Base-by-base conservation (phyloP, 129 eudicot genomes). In the Flaveria sonorensis region DNA sequence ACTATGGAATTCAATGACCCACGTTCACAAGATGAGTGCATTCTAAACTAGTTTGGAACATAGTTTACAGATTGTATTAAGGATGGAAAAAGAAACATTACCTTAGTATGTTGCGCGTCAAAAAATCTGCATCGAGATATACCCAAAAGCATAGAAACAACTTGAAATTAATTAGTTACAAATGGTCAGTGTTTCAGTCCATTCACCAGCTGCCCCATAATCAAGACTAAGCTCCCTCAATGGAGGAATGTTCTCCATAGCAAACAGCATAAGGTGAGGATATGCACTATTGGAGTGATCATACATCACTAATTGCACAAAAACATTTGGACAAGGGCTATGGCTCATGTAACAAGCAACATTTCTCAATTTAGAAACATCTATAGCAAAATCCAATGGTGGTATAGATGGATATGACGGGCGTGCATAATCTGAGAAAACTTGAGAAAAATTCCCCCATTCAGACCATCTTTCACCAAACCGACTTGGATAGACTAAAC, bases 241-340 rank as follows among this genome's bases (percentile, higher is more conserved):
- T 18, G 96, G 96, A 64, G 96, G 90, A 59, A 90, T 90, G 68
- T 85, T 85, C 81, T 88, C 92, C 92, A 83, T 70, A 11, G 89
- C 92, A 76, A 88, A 88, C 55, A 88, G 71, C 92, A 90, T 90
- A 40, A 86, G 78, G 64, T 81, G 90, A 36, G 96, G 96, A 65
- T 85, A 90, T 60, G 72, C 72, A 7, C 82, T 47, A 57, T 84
- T 82, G 47, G 81, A 74, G 51, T 87, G 96, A 81, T 90, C 92
- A 84, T 81, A 79, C 59, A 87, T 79, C 42, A 90, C 92, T 61
- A 74, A 81, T 78, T 90, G 96, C 73, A 82, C 88, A 39, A 90
- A 39, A 36, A 88, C 72, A 67, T 67, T 67, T 18, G 72, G 72
- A 16, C 51, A 40, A 3, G 72, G 52, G 42, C 72, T 67, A 20